Base-by-base conservation (phyloP, 331 rosid genomes). In the Quercus tomentella region DNA sequence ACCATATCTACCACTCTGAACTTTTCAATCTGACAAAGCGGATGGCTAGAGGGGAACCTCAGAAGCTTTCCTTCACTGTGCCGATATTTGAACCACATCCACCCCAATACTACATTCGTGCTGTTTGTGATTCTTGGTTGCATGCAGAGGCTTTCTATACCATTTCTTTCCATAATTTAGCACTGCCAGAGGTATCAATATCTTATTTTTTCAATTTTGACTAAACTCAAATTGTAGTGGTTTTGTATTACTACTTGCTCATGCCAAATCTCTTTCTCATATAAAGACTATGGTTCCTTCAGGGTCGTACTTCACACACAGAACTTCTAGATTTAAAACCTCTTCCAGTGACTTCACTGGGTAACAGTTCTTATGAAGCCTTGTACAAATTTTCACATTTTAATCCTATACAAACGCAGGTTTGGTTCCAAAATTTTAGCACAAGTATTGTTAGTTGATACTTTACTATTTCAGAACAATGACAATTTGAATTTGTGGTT, bases 11-110 rank as follows among this genome's bases (percentile, higher is more conserved):
- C 86, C 97, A 92, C 88, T 90, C 97, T 0, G 98, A 95, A 77
- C 96, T 92, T 73, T 89, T 89, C 84, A 89, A 96, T 22, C 75
- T 95, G 82, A 89, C 97, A 83, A 95, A 95, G 86, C 82, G 90
- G 81, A 90, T 89, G 96, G 90, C 94, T 62, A 95, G 86, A 86
- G 96, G 90, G 56, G 94, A 92, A 76, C 98, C 98, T 54, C 88
- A 90, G 79, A 95, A 86, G 84, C 98, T 95, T 76, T 87, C 97
- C 51, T 95, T 95, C 85, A 95, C 98, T 8, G 97, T 95, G 79
- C 98, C 98, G 17, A 95, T 95, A 79, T 95, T 95, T 84, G 98
- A 95, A 84, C 98, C 98, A 26, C 98, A 95, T 88, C 98, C 98
- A 23, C 98, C 98, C 17, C 98, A 92, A 76, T 95, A 95, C 80